These are phyloP conservation scores for Jamesozyma hellenica DNA, from an alignment of 805 yeast species.

Conservation along the genomic window DNA sequence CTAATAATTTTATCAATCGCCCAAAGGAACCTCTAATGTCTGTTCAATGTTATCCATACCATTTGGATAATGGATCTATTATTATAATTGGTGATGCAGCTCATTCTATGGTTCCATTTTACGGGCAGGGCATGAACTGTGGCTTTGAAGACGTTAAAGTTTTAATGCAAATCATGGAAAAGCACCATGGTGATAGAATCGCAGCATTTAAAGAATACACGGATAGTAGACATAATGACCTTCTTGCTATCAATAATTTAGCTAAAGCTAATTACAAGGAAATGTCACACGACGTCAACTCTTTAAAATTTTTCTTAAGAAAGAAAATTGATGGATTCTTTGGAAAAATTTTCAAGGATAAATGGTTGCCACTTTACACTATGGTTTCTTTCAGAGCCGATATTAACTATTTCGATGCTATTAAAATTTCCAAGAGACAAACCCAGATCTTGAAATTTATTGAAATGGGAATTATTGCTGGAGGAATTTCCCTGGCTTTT, in stretches of 20 bases:
- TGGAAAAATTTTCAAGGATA: conserved; percentile 46
- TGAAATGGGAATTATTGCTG: not conserved
- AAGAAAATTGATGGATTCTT: conserved; percentile 60
- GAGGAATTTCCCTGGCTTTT: not conserved
- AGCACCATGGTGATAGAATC: conserved; percentile 31
- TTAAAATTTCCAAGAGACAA: conserved; percentile 47
- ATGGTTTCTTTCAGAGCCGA: conserved; percentile 88
- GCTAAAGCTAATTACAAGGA: conserved; percentile 77
- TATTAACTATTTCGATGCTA: conserved; percentile 63
- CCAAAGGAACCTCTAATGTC: conserved; percentile 77
- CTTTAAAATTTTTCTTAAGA: conserved; percentile 48
- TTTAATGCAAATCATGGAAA: conserved; percentile 42
- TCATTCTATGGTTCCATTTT: conserved; percentile 95
- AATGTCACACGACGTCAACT: conserved; percentile 74
- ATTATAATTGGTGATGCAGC: conserved; percentile 87
- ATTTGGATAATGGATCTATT: conserved; percentile 45
- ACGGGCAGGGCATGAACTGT: conserved; percentile 95
- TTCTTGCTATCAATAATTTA: conserved; percentile 64
- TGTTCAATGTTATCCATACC: conserved; percentile 59
- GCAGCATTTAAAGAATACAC: conserved; percentile 50
- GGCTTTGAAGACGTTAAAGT: conserved; percentile 86
- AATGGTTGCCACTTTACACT: conserved; percentile 80
- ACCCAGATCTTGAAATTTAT: conserved; percentile 33
- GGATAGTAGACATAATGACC: conserved; percentile 47
- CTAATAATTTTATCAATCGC: conserved; percentile 41